Base-by-base conservation (phyloP, 768 basidiomycete species). In the Psilocybe sp. region DNA sequence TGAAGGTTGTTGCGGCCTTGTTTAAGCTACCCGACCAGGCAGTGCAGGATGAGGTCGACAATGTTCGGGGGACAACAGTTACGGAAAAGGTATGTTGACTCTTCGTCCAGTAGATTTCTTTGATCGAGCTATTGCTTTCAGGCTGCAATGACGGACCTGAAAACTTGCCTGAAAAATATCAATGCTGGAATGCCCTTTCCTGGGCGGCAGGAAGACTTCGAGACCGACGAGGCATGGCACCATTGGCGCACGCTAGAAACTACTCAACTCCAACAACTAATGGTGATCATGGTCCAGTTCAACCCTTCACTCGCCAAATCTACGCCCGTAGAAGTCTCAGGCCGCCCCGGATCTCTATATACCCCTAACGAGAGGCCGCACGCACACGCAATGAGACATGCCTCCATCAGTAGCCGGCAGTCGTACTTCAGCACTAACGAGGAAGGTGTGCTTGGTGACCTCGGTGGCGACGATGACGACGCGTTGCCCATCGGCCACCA, bases 161-260 rank as follows among this genome's bases (percentile, higher is more conserved):
- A 94, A 89, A 89, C 88, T 33, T 94, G 89, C 63, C 72, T 98
- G 47, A 96, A 96, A 72, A 90, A 92, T 55, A 88, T 98, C 62
- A 90, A 87, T 47, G 85, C 88, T 12, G 88, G 91, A 19, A 76
- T 79, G 11, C 71, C 87, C 1, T 95, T 95, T 62, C 93, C 94
- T 1, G 92, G 89, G 15, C 80, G 86, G 44, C 77, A 88, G 55
- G 86, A 91, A 54, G 94, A 98, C 64, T 98, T 98, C 61, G 80
- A 84, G 32, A 85, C 67, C 47, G 89, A 92, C 5, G 80, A 82
- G 2, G 90, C 89, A 0, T 98, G 89, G 83, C 78, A 83, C 31
- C 77, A 88, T 32, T 98, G 93, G 91, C 79, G 82, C 43, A 80
- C 84, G 1, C 67, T 82, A 14, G 96, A 98, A 70, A 87, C 89